Evolutionary conservation across 495 filamentous ascomycete genomes (phyloP).

Genomic region (Lasiosphaeria hispida): DNA sequence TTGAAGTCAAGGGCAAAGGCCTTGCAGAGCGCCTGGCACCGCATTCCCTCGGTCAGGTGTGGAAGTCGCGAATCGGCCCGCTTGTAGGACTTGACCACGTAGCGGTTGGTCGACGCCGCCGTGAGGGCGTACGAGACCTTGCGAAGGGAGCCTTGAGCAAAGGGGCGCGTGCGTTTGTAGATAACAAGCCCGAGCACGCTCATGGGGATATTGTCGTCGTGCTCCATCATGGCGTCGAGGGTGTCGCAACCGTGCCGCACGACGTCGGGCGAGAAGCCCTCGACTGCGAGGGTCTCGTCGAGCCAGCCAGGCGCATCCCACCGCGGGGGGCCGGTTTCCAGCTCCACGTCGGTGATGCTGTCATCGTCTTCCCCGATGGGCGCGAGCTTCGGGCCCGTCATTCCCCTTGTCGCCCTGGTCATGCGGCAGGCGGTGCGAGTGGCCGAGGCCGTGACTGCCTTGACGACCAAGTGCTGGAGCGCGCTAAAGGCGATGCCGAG

Average conservation of each 20-base stretch:
- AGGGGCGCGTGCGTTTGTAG: conserved; percentile 26
- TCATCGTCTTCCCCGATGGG: conserved; percentile 21
- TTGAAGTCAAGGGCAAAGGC: conserved; percentile 45
- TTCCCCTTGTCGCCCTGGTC: no score
- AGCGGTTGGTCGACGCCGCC: conserved; percentile 17
- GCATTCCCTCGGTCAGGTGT: conserved; percentile 36
- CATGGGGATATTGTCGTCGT: conserved; percentile 28
- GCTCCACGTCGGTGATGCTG: background rate
- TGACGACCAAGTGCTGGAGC: conserved; percentile 33
- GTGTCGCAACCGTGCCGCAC: conserved; percentile 12
- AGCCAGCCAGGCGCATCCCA: conserved; percentile 34
- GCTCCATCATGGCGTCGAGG: background rate
- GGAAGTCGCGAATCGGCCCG: conserved; percentile 20
- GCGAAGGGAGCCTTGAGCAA: conserved; percentile 33
- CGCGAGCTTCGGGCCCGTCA: conserved; percentile 6
- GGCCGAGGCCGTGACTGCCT: conserved; percentile 32
- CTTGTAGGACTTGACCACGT: conserved; percentile 36
- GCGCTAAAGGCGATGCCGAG: conserved; percentile 29
- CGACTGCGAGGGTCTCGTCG: conserved; percentile 23
- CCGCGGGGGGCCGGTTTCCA: conserved; percentile 24
- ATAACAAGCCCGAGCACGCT: conserved; percentile 25
- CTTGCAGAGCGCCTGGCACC: conserved; percentile 35
- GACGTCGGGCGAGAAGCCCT: conserved; percentile 32
- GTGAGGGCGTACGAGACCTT: conserved; percentile 33
- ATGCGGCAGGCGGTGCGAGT: conserved; percentile 30